Percentiles rank a stretch among this genome's conserved stretches.
Evolutionary conservation across 2,329 filamentous ascomycete species (phyloP).

Genomic region (Epichloe gansuensis): DNA sequence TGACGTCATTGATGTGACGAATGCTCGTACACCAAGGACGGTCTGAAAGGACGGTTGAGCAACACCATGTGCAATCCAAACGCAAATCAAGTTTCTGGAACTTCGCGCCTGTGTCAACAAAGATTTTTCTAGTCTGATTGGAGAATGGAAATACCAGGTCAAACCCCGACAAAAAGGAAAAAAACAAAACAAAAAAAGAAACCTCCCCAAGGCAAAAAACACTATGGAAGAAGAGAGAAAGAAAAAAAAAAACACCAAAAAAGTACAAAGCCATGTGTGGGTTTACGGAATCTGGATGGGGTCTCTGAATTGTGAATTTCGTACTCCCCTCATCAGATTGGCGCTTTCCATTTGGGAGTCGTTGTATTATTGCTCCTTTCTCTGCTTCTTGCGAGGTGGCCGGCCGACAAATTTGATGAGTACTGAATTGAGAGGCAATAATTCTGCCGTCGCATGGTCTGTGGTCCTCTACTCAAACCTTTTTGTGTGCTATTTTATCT

Average conservation of each 20-base stretch:
- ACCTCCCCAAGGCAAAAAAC: neutral
- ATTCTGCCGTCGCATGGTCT: constrained; percentile 12
- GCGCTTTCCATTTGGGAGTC: constrained; percentile 31
- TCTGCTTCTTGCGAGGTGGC: constrained; percentile 37
- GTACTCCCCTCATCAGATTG: constrained; percentile 36
- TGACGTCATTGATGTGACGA: constrained; percentile 81
- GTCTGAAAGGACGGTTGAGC: constrained; percentile 28
- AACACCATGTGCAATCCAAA: constrained; percentile 4
- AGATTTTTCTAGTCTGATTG: neutral
- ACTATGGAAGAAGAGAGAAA: constrained; percentile 1
- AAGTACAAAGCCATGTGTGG: constrained; percentile 8
- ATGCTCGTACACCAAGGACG: constrained; percentile 45
- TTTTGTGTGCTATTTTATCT: constrained; percentile 8
- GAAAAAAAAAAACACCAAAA: constrained; percentile 11
- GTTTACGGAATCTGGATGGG: constrained; percentile 13
- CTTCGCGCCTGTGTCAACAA: neutral
- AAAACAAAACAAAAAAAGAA: constrained; percentile 9
- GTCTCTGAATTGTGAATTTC: constrained; percentile 19
- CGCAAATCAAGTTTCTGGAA: constrained; percentile 11
- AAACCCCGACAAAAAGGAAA: constrained; percentile 8
- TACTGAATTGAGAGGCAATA: constrained; percentile 28
- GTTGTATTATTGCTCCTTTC: constrained; percentile 20
- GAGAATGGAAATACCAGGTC: constrained; percentile 11
- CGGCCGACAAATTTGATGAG: constrained; percentile 33
- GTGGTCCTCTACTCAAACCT: constrained; percentile 18